Evolutionary conservation across 768 basidiomycete genomes (phyloP).

Genomic region (Suillus bovinus): DNA sequence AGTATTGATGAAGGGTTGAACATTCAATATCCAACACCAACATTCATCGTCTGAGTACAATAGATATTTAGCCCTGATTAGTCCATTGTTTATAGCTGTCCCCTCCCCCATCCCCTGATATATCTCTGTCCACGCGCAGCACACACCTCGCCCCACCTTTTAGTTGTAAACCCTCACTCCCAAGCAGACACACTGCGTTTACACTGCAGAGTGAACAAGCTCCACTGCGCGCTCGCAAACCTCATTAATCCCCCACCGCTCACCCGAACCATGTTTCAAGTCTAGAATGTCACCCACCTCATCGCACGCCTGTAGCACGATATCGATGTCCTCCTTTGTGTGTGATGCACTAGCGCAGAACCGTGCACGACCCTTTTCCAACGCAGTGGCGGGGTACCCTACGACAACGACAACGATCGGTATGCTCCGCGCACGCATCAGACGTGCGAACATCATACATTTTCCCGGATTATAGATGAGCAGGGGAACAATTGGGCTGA

Average conservation of each 20-base stretch:
- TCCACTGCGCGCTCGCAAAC: constrained; percentile 74
- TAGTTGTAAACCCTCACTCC: background rate
- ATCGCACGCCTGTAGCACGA: constrained; percentile 81
- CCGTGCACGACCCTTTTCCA: constrained; percentile 85
- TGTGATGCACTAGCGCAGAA: constrained; percentile 95
- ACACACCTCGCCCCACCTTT: background rate
- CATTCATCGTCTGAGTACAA: no score
- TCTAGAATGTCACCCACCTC: constrained; percentile 90
- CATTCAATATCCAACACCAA: no score
- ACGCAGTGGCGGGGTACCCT: constrained; percentile 86
- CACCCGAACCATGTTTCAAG: constrained; percentile 75
- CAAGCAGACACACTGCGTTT: constrained; percentile 6
- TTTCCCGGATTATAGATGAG: constrained; percentile 92
- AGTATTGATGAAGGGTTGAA: no score
- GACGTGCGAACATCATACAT: constrained; percentile 86
- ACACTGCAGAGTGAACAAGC: constrained; percentile 49
- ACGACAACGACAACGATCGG: constrained; percentile 92
- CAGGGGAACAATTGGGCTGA: constrained; percentile 92
- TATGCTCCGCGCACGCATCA: constrained; percentile 67
- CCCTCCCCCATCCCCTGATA: background rate
- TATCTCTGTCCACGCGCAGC: background rate
- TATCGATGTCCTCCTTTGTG: constrained; percentile 96
- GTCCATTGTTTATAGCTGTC: background rate
- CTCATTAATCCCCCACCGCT: constrained; percentile 80
- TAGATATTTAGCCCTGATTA: background rate